phyloP scores from a whole-genome alignment of 805 yeast species.

The Tetrapisispora fleetii region DNA sequence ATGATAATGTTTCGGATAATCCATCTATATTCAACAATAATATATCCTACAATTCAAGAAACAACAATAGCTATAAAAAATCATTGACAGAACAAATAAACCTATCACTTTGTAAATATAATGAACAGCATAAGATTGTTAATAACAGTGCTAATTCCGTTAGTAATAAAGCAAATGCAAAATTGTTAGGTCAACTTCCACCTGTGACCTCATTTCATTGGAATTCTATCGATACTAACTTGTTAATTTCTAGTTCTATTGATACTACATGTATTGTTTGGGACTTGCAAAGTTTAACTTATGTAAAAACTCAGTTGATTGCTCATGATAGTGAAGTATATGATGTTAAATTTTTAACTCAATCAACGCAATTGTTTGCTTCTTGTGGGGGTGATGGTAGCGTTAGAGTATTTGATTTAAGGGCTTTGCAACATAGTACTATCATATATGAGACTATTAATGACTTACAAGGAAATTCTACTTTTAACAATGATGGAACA shows the following conservation, averaged over 20 bases:
- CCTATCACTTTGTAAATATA: conserved; percentile 34
- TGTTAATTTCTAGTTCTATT: conserved; percentile 74
- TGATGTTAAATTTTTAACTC: conserved; percentile 77
- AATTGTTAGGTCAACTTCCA: conserved; percentile 39
- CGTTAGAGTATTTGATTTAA: conserved; percentile 80
- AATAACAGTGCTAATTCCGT: conserved; percentile 21
- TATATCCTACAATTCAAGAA: background rate
- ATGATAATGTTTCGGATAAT: conserved; percentile 11
- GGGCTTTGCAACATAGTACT: conserved; percentile 87
- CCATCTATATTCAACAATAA: background rate
- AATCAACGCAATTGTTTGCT: conserved; percentile 64
- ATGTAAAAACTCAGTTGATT: conserved; percentile 83
- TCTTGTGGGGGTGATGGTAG: conserved; percentile 95
- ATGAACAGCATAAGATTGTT: conserved; percentile 30
- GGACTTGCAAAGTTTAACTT: conserved; percentile 48
- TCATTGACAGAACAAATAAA: conserved; percentile 33
- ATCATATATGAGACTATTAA: conserved; percentile 71
- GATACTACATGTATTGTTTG: conserved; percentile 97
- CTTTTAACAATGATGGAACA: background rate
- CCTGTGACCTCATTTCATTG: conserved; percentile 94
- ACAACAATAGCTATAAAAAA: conserved; percentile 3
- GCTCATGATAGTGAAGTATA: conserved; percentile 95
- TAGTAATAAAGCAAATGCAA: background rate
- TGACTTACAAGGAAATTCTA: background rate
- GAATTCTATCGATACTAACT: conserved; percentile 61